A percentile compares a stretch with the other conserved stretches of the same genome.
Evolutionary conservation across 2,329 filamentous ascomycete genomes (phyloP).

Genomic region (Colletotrichum abscissum): DNA sequence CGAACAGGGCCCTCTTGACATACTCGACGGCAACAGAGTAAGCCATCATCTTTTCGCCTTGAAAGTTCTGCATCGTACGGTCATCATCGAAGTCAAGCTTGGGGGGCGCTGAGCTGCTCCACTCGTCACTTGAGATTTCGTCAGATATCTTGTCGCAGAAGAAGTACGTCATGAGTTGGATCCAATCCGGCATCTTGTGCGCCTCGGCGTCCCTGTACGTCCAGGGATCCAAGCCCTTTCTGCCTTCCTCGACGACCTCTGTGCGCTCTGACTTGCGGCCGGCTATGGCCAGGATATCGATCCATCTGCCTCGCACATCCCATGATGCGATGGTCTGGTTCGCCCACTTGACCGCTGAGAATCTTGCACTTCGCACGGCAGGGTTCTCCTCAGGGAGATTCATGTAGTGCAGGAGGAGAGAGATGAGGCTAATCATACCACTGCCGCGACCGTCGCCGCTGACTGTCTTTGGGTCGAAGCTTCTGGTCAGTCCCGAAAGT

Average conservation of each 20-base stretch:
- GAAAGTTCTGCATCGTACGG: slow-evolving; percentile 58
- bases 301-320: slow-evolving; percentile 85
- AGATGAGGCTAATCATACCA: slow-evolving; percentile 48
- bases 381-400: slow-evolving; percentile 58
- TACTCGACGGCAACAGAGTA: slow-evolving; percentile 79
- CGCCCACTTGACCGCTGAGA: slow-evolving; percentile 87
- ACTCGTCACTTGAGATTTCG: slow-evolving; percentile 8
- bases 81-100: slow-evolving; percentile 39
- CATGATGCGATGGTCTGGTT: slow-evolving; percentile 87
- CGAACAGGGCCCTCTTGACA: slow-evolving; percentile 65
- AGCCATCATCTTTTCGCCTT: slow-evolving; percentile 60
- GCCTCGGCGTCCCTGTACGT: slow-evolving; percentile 51
- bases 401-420: slow-evolving; percentile 77
- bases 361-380: slow-evolving; percentile 79
- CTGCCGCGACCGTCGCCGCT: slow-evolving; percentile 39
- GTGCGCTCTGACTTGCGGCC: slow-evolving; percentile 75
- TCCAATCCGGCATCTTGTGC: slow-evolving; percentile 60
- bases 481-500: slow-evolving; percentile 75
- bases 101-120: slow-evolving; percentile 3
- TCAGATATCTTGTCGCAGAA: slow-evolving; percentile 49
- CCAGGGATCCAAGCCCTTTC: slow-evolving; percentile 83
- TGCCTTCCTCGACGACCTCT: slow-evolving; percentile 90
- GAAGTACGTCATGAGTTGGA: slow-evolving; percentile 59
- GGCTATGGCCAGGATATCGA: slow-evolving; percentile 84
- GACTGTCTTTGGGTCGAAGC: slow-evolving; percentile 51